Base-by-base conservation (phyloP, 2,329 filamentous ascomycete species). In the Colletotrichum viniferum region DNA sequence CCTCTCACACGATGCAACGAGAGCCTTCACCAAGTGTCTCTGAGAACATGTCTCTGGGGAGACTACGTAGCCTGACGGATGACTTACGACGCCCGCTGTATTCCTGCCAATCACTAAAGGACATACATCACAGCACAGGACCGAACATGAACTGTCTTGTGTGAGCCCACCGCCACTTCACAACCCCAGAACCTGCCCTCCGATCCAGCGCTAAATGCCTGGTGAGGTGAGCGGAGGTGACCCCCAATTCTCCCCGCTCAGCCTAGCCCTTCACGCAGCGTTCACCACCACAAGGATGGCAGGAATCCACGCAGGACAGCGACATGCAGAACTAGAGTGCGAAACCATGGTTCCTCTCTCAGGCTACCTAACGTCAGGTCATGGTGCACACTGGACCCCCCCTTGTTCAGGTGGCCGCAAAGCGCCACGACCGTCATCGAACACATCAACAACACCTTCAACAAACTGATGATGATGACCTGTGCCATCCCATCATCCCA, bases 161-260 rank as follows among this genome's bases (percentile, higher is more conserved):
- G 62, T 55, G 55, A 74, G 68, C 52, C 72, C 72, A 72, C 68
- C 62, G 72, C 72, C 69, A 72, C 61, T 74, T 71, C 24, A 43
- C 18, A 43, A 30, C 24, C 67, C 28, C 43, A 62, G 36, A 21
- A 56, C 61, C 38, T 64, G 38, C 55, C 68, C 61, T 56, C 64
- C 63, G 69, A 63, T 72, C 71, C n/a, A 34, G 43, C 69, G 73
- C 69, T 75, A 73, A 58, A 32, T 36, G 43, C 56, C 55, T 56
- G 73, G 69, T 73, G 56, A 75, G 43, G 69, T 66, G 34, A 66
- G 55, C 36, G 65, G 69, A 68, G 38, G 73, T 56, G 56, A 68
- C 69, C 68, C 68, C 68, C 73, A 74, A 74, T 14, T 60, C 16
- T 55, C 58, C 55, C 62, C 30, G 52, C 56, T 30, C 16, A 43